Evolutionary conservation across 805 yeast species (phyloP).

Genomic region (Cyberlindnera saturnus): DNA sequence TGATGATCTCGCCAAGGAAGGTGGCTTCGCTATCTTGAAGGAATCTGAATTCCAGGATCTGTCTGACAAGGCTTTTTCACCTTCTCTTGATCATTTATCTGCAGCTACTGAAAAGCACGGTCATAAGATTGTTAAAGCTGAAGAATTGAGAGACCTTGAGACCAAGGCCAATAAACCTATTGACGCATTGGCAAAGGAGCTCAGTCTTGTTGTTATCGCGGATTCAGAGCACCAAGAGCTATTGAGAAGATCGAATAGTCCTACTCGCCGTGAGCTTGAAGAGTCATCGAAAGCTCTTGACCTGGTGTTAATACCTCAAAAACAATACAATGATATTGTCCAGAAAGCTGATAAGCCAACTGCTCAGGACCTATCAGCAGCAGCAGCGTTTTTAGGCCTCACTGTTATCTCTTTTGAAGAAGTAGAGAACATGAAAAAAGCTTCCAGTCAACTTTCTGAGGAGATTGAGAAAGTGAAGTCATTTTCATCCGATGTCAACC

Average conservation of each 20-base stretch:
- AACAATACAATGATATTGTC: constrained; percentile 12
- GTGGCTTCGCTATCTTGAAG: constrained; percentile 8
- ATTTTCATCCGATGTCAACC: neutral
- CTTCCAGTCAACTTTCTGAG: constrained; percentile 2
- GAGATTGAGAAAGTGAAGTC: constrained; percentile 2
- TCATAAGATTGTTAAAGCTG: constrained; percentile 15
- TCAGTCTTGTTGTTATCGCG: constrained; percentile 4
- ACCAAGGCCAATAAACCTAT: constrained; percentile 12
- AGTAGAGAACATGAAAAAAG: constrained; percentile 1
- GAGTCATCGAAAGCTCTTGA: constrained; percentile 2
- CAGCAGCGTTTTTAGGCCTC: constrained; percentile 17
- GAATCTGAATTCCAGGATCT: constrained; percentile 9
- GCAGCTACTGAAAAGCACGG: constrained; percentile 7
- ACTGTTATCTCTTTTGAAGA: constrained; percentile 9
- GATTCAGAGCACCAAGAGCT: constrained; percentile 7
- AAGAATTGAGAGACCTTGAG: constrained; percentile 12
- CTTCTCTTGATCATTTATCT: constrained; percentile 20
- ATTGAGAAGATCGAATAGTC: constrained; percentile 12
- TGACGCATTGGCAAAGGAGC: constrained; percentile 15
- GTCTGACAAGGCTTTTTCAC: constrained; percentile 16
- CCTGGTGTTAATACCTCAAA: constrained; percentile 4
- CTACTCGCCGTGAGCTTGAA: constrained; percentile 14
- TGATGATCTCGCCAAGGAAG: constrained; percentile 20
- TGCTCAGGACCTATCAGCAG: constrained; percentile 14
- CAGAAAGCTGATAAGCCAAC: constrained; percentile 21